Percentiles rank a stretch among this genome's conserved stretches.
Conservation (phyloP, 1,139 yeast species). For the Yamadazyma sp. region DNA sequence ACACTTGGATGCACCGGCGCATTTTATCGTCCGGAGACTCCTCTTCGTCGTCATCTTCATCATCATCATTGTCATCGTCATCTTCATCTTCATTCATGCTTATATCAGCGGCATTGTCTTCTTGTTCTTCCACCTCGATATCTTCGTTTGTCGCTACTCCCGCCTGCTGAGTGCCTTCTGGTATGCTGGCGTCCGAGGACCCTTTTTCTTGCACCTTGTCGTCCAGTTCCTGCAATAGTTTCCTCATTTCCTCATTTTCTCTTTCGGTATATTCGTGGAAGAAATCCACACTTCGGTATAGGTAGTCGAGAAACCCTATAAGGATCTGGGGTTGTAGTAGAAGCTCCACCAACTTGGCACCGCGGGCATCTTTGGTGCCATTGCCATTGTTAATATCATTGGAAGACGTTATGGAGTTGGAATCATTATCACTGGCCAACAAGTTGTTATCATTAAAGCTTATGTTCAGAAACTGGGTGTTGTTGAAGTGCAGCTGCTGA, state of each 20-base stretch:
- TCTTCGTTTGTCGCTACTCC: background rate
- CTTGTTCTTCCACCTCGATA: constrained; percentile 2
- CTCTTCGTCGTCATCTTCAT: constrained; percentile 18
- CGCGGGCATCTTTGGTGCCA: constrained; percentile 36
- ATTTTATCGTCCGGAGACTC: constrained; percentile 38
- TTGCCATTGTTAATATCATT: constrained; percentile 23
- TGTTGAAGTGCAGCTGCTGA: constrained; percentile 11
- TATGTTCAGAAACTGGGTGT: constrained; percentile 3
- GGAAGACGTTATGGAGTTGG: constrained; percentile 40
- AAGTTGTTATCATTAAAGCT: constrained; percentile 1
- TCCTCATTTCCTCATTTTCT: constrained; percentile 23
- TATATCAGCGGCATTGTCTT: constrained; percentile 1
- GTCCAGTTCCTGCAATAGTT: constrained; percentile 10
- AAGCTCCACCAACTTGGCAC: constrained; percentile 42
- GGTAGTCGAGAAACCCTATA: constrained; percentile 38
- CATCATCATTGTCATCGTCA: constrained; percentile 14
- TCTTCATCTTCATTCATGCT: constrained; percentile 4
- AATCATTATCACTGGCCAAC: constrained; percentile 22
- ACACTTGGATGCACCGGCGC: constrained; percentile 40
- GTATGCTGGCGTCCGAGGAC: constrained; percentile 7
- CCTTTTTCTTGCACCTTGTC: constrained; percentile 2
- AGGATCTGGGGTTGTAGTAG: constrained; percentile 48
- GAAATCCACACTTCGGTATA: constrained; percentile 39
- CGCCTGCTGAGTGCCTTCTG: constrained; percentile 2
- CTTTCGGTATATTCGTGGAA: constrained; percentile 30